Evolutionary conservation across 306 rosid species (phyloP).

Genomic region (Malus sieversii): DNA sequence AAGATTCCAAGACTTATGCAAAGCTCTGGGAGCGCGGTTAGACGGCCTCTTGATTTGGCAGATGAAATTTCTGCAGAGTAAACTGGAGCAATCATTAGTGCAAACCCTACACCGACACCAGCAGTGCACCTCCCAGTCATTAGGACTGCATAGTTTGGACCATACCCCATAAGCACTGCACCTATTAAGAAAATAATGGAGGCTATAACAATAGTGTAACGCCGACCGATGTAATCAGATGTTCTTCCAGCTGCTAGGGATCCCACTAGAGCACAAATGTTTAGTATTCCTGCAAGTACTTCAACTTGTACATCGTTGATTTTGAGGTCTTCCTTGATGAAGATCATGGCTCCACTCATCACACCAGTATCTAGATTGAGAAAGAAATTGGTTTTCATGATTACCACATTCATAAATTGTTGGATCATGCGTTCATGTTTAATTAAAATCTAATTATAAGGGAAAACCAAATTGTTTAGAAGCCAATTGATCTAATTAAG

Average conservation of each 20-base stretch:
- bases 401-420: neutral
- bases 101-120: conserved; percentile 81
- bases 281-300: conserved; percentile 70
- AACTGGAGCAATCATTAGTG: conserved; percentile 76
- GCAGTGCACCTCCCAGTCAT: conserved; percentile 61
- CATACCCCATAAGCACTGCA: conserved; percentile 73
- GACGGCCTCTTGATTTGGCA: conserved; percentile 43
- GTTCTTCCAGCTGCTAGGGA: conserved; percentile 59
- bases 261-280: conserved; percentile 62
- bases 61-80: conserved; percentile 86
- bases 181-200: conserved; percentile 55
- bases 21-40: conserved; percentile 66
- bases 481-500: neutral
- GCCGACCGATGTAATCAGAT: conserved; percentile 77
- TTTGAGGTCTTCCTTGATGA: conserved; percentile 69
- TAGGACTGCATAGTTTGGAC: conserved; percentile 52
- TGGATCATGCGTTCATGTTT: neutral
- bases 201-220: conserved; percentile 57
- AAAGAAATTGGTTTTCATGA: neutral
- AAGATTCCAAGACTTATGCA: conserved; percentile 74
- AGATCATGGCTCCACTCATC: conserved; percentile 90
- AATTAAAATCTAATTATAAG: neutral
- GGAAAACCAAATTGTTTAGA: neutral
- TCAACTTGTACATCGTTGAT: conserved; percentile 62
- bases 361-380: conserved; percentile 65